These are phyloP conservation scores for Wickerhamiella australiensis DNA, from an alignment of 805 yeast species.

Conservation along the genomic window DNA sequence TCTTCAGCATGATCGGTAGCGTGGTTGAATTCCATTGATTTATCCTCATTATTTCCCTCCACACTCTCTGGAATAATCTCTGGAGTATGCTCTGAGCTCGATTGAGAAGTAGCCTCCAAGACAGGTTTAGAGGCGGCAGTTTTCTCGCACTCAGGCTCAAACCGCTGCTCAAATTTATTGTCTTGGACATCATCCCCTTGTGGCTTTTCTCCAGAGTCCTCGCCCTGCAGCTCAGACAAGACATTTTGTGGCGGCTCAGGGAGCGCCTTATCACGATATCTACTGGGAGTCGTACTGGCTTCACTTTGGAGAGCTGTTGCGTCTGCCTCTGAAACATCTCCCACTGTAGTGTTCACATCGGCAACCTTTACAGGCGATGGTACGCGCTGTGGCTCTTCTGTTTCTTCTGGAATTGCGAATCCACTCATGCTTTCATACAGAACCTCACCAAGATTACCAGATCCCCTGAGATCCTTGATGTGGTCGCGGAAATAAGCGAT, in stretches of 20 bases:
- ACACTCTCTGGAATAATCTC: too few relatives aligned
- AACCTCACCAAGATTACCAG: slow-evolving; percentile 49
- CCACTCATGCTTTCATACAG: slow-evolving; percentile 50
- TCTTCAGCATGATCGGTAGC: too few relatives aligned
- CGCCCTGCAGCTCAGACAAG: not conserved
- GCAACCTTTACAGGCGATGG: slow-evolving; percentile 22
- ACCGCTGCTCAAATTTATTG: too few relatives aligned
- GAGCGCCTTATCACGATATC: slow-evolving; percentile 1
- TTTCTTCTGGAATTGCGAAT: slow-evolving; percentile 24
- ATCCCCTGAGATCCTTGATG: slow-evolving; percentile 45
- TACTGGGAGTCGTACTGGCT: not conserved
- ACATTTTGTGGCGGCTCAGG: not conserved
- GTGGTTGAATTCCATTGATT: too few relatives aligned
- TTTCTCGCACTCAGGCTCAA: too few relatives aligned
- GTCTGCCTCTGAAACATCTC: not conserved
- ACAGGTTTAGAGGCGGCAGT: too few relatives aligned
- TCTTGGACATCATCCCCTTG: too few relatives aligned
- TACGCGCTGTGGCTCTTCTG: slow-evolving; percentile 23
- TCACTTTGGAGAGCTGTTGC: not conserved
- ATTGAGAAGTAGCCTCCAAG: not conserved
- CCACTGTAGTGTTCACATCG: slow-evolving; percentile 22
- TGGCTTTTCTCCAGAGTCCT: not conserved
- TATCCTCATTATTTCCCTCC: too few relatives aligned
- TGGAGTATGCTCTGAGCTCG: too few relatives aligned
- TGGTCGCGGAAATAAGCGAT: slow-evolving; percentile 53